Percentiles rank a stretch among this genome's conserved stretches.
phyloP scores from a whole-genome alignment of 225 moss, liverwort and hornwort genomes.

The Bryum argenteum region DNA sequence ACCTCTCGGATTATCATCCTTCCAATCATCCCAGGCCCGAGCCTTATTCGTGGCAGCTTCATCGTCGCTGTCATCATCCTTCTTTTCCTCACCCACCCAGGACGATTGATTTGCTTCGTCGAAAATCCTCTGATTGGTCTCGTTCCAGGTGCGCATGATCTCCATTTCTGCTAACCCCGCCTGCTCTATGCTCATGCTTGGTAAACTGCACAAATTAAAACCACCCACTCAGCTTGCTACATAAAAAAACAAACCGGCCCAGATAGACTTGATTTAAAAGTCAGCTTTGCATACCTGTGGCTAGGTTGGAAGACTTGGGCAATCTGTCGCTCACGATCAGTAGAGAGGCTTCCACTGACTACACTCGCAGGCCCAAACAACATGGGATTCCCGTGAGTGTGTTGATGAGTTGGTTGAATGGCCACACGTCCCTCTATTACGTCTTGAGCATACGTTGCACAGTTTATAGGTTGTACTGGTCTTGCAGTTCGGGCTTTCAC shows the following conservation, averaged over 20 bases:
- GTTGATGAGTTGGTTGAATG: conserved; percentile 63
- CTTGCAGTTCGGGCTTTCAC: conserved; percentile 58
- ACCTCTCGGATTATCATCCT: conserved; percentile 97
- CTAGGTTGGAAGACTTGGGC: conserved; percentile 99
- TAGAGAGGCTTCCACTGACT: conserved; percentile 80
- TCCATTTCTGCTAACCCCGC: conserved; percentile 98
- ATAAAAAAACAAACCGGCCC: neutral
- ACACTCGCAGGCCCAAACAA: conserved; percentile 91
- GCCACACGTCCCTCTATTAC: conserved; percentile 90
- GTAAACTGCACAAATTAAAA: conserved; percentile 69
- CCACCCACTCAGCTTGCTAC: conserved; percentile 16
- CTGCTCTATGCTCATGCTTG: conserved; percentile 98
- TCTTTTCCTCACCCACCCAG: conserved; percentile 77
- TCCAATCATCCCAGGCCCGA: conserved; percentile 99
- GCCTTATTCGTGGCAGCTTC: conserved; percentile 91
- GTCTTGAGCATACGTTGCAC: conserved; percentile 92
- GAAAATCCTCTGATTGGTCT: conserved; percentile 75
- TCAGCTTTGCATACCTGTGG: conserved; percentile 62
- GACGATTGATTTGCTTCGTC: conserved; percentile 79
- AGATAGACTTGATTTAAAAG: neutral
- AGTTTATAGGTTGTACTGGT: conserved; percentile 68
- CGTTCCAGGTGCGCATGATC: conserved; percentile 95
- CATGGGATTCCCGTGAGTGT: conserved; percentile 58
- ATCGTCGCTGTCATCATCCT: conserved; percentile 74
- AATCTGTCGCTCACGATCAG: conserved; percentile 88